Base-by-base conservation (phyloP, 805 yeast species). In the Kazachstania kunashirensis region DNA sequence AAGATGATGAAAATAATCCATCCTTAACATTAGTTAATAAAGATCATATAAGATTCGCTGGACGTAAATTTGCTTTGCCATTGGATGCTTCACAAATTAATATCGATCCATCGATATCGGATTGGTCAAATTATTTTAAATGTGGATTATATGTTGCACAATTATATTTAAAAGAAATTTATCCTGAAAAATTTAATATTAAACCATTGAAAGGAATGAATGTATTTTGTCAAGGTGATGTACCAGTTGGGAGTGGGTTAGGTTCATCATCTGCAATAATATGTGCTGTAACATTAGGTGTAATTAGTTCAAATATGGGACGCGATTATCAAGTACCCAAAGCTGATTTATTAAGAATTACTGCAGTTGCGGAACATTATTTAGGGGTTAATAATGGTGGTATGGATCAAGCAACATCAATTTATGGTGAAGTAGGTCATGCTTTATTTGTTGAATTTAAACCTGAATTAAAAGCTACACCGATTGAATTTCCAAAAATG, bases 341-440 rank as follows among this genome's bases (percentile, higher is more conserved):
- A 48, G 55, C 64, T 8, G 77, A 68, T 40, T 63, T 80, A 39
- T 73, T 79, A 20, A 56, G 61, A 33, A 73, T 79, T 33, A 77
- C 85, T 5, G 77, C 74, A 29, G 75, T 71, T 4, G 73, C 78
- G 25, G 86, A 79, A 51, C 83, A 78, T 57, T 73, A 73, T 37
- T 73, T 80, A 16, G 86, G 86, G 18, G 81, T 79, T 34, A 79
- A 76, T 50, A 75, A 79, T 26, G 88, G 86, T n/a, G 86, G 88
- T 24, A 73, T 79, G 81, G 86, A 79, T 52, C 86, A 80, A 59
- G 70, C 80, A 31, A 84, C 86, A 2, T 72, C 82, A 0, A 67
- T 80, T 18, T 77, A 70, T 45, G 86, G 86, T 11, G 73, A 70
- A 46, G 59, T 58, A 31, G 67, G 64, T 41, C 75, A 79, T 46